These are phyloP conservation scores for Trichosanthes truncata DNA, from an alignment of 306 rosid genomes.

Conservation along the genomic window DNA sequence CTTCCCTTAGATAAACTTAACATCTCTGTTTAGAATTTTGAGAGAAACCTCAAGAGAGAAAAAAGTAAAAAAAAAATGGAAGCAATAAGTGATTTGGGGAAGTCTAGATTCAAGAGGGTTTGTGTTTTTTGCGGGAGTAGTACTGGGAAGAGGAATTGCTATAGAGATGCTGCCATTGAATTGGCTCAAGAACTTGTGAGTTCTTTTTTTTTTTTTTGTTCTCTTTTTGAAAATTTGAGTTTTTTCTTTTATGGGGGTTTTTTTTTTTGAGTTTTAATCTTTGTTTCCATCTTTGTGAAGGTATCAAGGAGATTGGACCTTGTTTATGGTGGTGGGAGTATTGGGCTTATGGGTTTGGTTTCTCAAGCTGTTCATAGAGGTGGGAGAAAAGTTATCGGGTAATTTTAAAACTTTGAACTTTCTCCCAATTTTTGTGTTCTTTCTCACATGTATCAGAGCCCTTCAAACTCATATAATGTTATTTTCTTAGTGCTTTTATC, in stretches of 20 bases:
- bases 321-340: conserved; percentile 60
- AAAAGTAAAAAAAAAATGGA: background rate
- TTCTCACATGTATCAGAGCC: too few relatives aligned
- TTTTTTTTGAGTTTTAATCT: background rate
- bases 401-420: background rate
- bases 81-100: background rate
- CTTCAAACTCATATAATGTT: too few relatives aligned
- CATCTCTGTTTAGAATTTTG: background rate
- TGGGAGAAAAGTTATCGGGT: conserved; percentile 58
- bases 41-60: background rate
- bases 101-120: conserved; percentile 16
- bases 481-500: background rate
- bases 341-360: conserved; percentile 54
- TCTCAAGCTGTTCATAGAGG: conserved; percentile 51
- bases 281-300: conserved; percentile 14
- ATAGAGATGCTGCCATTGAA: conserved; percentile 22
- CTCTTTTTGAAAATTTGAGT: background rate
- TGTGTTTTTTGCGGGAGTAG: conserved; percentile 30
- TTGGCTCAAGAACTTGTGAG: conserved; percentile 19
- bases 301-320: conserved; percentile 41
- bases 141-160: conserved; percentile 18
- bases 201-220: background rate
- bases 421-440: background rate
- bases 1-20: background rate
- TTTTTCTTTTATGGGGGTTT: background rate